phyloP scores from a whole-genome alignment of 1,139 yeast genomes.

The Kodamaea derodonti region DNA sequence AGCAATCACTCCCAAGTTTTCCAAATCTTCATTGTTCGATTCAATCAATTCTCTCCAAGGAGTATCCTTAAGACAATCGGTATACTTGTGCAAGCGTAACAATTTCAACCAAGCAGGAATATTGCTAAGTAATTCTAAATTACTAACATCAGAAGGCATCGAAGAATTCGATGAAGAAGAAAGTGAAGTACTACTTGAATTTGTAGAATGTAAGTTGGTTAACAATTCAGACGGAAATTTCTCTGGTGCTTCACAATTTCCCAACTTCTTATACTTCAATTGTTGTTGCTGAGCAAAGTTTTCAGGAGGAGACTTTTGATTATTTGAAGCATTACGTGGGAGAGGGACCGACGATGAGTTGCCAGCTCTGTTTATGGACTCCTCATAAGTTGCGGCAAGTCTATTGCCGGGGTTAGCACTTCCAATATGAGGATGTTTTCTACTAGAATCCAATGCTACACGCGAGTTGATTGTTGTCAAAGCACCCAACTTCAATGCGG shows the following conservation, averaged over 20 bases:
- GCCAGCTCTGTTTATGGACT: conserved; percentile 31
- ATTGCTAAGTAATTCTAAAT: conserved; percentile 62
- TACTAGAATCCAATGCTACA: conserved; percentile 54
- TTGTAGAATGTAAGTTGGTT: conserved; percentile 7
- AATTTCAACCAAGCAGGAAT: conserved; percentile 92
- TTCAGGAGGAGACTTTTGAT: conserved; percentile 11
- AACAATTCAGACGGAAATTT: conserved; percentile 2
- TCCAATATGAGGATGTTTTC: conserved; percentile 27
- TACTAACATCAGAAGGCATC: conserved; percentile 65
- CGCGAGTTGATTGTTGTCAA: conserved; percentile 60
- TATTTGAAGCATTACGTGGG: conserved; percentile 11
- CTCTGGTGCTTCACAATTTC: conserved; percentile 3
- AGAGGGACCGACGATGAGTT: conserved; percentile 41
- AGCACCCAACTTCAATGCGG: conserved; percentile 55
- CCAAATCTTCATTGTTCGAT: conserved; percentile 65
- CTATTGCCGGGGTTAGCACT: conserved; percentile 10
- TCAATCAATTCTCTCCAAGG: conserved; percentile 78
- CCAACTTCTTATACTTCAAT: conserved; percentile 8
- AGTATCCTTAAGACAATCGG: conserved; percentile 72
- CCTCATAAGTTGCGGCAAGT: conserved; percentile 24
- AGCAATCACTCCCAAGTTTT: conserved; percentile 81
- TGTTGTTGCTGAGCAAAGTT: conserved; percentile 3
- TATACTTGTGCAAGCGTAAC: conserved; percentile 86
- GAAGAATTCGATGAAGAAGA: conserved; percentile 19
- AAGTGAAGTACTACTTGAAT: conserved; percentile 8